Evolutionary conservation across 2,329 filamentous ascomycete species (phyloP).

Genomic region (Penicillium sp.): DNA sequence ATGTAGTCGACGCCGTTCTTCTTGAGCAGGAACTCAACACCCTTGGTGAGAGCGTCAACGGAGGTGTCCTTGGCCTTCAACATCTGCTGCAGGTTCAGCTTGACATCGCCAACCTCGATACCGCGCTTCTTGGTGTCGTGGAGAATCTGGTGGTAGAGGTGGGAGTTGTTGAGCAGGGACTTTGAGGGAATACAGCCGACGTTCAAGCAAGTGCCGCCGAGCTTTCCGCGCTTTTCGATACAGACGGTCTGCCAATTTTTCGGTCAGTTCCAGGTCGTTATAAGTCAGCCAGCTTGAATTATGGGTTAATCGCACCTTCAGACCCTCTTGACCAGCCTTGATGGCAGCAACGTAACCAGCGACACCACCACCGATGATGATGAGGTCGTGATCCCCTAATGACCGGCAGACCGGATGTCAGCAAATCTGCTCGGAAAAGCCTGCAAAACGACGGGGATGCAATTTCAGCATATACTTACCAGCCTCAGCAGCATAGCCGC

Average conservation of each 20-base stretch:
- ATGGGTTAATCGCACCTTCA: conserved; percentile 65
- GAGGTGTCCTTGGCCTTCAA: conserved; percentile 99
- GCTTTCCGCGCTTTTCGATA: conserved; percentile 94
- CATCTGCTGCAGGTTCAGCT: conserved; percentile 90
- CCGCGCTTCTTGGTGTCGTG: conserved; percentile 97
- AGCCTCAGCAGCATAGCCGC: conserved; percentile 56
- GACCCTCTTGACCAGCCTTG: conserved; percentile 94
- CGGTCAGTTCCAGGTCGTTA: conserved; percentile 12
- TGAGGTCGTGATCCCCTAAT: conserved; percentile 87
- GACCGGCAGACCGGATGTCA: conserved; percentile 17
- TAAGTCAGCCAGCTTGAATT: neutral
- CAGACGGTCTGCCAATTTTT: conserved; percentile 69
- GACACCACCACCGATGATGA: conserved; percentile 97
- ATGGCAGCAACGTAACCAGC: conserved; percentile 98
- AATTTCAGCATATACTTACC: conserved; percentile 27
- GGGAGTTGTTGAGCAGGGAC: conserved; percentile 98
- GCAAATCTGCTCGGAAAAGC: conserved; percentile 23
- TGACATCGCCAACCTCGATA: conserved; percentile 95
- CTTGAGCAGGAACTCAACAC: conserved; percentile 97
- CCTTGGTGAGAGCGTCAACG: conserved; percentile 86
- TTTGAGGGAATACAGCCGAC: conserved; percentile 99
- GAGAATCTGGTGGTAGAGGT: conserved; percentile 93
- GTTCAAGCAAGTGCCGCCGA: conserved; percentile 97
- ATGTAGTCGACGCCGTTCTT: conserved; percentile 99
- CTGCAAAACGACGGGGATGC: neutral